Percentiles rank a stretch among this genome's conserved stretches.
phyloP scores from a whole-genome alignment of 2,329 filamentous ascomycete species.

The Penicillium palitans region DNA sequence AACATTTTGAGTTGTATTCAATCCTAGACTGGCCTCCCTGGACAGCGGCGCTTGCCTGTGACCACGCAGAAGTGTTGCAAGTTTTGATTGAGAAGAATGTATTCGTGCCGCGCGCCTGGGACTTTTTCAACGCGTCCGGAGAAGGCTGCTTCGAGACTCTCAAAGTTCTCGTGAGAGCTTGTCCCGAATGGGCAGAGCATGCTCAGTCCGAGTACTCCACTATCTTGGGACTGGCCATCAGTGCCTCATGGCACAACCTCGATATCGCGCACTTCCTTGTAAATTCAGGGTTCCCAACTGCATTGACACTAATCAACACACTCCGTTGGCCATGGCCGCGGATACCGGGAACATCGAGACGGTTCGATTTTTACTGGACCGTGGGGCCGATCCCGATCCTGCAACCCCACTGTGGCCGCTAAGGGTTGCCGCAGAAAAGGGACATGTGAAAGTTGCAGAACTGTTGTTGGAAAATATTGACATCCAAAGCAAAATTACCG shows the following conservation, averaged over 20 bases:
- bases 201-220: neutral
- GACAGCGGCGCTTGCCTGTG: no score
- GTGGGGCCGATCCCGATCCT: neutral
- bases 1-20: no score
- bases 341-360: neutral
- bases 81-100: neutral
- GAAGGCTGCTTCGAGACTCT: neutral
- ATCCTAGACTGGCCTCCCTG: no score
- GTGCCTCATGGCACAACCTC: neutral
- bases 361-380: neutral
- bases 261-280: neutral
- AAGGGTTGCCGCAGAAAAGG: no score
- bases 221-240: neutral
- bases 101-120: neutral
- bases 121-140: neutral
- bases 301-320: no score
- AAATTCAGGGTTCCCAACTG: neutral
- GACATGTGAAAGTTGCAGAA: no score
- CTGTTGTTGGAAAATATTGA: no score
- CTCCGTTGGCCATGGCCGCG: neutral
- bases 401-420: no score
- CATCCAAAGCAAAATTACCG: no score
- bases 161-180: neutral
- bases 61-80: neutral
- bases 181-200: neutral